Base-by-base conservation (phyloP, 805 yeast genomes). In the Candida sonorensis region DNA sequence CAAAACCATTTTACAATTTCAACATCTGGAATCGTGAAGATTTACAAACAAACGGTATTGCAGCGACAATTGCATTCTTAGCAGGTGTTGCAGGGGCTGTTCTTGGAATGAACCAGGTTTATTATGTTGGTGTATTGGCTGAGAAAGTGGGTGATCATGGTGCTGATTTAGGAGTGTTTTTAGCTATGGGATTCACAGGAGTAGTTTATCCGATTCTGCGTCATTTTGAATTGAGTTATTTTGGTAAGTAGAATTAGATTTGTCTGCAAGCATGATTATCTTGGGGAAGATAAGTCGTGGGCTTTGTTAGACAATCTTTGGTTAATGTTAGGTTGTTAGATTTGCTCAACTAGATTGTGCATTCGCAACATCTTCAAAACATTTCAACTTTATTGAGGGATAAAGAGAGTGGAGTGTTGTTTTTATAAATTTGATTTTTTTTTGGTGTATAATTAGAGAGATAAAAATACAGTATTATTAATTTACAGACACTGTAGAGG, bases 21-120 rank as follows among this genome's bases (percentile, higher is more conserved):
- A 67, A 65, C 8, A 69, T 72, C 23, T 86, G 95, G 92, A 73
- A 85, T 52, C 72, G 78, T 41, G 63, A 62, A 27, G 52, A 50
- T 4, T 64, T 66, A 12, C 65, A 84, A 42, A 81, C 95, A 0
- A 61, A 68, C 35, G 92, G 95, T 3, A 61, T 63, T 30, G 94
- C 95, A 1, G 81, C 94, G 0, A 57, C 78, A 3, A 45, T 67
- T 13, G 69, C 87, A 2, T 84, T 84, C 45, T 45, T 72, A 3
- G 59, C 69, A 33, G 95, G 95, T 27, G 78, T 78, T 12, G 81
- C 74, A 0, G 95, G 94, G 29, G 94, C 85, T 1, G 85, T 81
- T 3, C 60, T 85, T 14, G 94, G 95, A 6, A 86, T 86, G 96
- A 69, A 82, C 17, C 96, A 86, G 54, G 81, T 77, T 6, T 86